These are phyloP conservation scores for Babesia divergens DNA, from an alignment of 169 alveolate species.

Conservation along the genomic window DNA sequence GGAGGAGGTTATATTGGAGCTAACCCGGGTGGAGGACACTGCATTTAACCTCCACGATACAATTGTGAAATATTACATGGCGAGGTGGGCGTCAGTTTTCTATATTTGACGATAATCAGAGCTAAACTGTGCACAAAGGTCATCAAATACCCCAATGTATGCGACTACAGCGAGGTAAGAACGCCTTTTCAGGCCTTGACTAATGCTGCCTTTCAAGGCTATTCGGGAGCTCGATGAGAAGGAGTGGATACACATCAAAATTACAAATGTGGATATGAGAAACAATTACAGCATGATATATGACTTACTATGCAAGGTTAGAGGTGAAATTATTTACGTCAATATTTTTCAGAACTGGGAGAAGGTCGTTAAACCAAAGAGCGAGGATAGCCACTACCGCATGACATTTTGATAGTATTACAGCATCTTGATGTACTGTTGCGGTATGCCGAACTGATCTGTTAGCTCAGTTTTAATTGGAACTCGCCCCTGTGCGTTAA, in stretches of 20 bases:
- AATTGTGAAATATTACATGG: constrained; percentile 82
- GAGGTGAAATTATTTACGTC: neutral
- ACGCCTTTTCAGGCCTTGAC: too few species aligned
- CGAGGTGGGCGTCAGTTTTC: constrained; percentile 33
- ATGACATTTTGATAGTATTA: constrained; percentile 69
- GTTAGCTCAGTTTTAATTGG: constrained; percentile 5
- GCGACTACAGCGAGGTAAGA: constrained; percentile 79
- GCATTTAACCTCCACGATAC: constrained; percentile 83
- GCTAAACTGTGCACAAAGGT: constrained; percentile 85
- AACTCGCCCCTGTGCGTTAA: constrained; percentile 4
- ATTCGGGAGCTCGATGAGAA: constrained; percentile 84
- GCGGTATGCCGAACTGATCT: constrained; percentile 21
- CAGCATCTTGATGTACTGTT: constrained; percentile 6
- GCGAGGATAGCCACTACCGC: constrained; percentile 76
- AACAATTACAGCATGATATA: constrained; percentile 85
- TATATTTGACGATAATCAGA: constrained; percentile 20
- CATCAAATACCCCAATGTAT: constrained; percentile 81
- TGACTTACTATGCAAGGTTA: constrained; percentile 81
- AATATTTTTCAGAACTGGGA: constrained; percentile 74
- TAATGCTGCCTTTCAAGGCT: constrained; percentile 68
- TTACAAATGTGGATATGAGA: constrained; percentile 85
- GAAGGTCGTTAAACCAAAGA: constrained; percentile 82
- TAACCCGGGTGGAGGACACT: constrained; percentile 85
- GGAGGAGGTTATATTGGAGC: constrained; percentile 87
- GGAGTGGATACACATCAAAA: constrained; percentile 84